A percentile compares a stretch with the other conserved stretches of the same genome.
phyloP scores from a whole-genome alignment of 208 protist genomes.

The Acanthamoeba lenticulata region DNA sequence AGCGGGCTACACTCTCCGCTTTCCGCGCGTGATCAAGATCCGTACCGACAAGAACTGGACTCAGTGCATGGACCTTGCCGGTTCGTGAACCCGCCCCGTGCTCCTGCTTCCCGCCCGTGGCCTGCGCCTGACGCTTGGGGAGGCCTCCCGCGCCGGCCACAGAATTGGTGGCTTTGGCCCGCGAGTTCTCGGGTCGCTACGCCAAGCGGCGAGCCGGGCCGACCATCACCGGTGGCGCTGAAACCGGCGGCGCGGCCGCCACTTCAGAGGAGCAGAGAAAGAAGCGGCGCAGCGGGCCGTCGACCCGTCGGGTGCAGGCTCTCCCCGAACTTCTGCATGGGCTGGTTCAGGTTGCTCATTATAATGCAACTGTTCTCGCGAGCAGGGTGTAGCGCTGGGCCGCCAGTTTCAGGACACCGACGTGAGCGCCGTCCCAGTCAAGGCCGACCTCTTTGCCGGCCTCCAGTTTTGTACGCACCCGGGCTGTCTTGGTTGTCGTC shows the following conservation, averaged over 20 bases:
- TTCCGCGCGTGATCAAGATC: conserved; percentile 79
- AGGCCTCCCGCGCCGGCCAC: too few relatives aligned
- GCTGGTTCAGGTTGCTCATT: too few relatives aligned
- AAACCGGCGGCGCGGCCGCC: neutral
- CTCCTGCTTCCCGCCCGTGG: too few relatives aligned
- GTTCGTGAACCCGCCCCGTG: too few relatives aligned
- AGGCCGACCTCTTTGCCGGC: conserved; percentile 63
- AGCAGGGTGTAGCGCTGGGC: conserved; percentile 5
- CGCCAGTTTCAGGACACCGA: conserved; percentile 75
- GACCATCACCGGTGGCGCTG: neutral
- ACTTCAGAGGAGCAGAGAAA: conserved; percentile 47
- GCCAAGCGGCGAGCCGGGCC: conserved; percentile 62
- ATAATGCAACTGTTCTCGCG: neutral
- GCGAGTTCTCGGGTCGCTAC: conserved; percentile 74
- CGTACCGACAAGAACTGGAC: conserved; percentile 76
- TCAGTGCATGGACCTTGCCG: conserved; percentile 70
- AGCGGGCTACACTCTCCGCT: conserved; percentile 74
- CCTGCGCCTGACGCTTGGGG: too few relatives aligned
- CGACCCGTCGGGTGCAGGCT: neutral
- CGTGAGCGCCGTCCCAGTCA: conserved; percentile 42
- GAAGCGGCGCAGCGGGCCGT: conserved; percentile 1
- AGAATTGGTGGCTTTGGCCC: neutral
- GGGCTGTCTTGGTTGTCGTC: too few relatives aligned
- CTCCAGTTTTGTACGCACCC: conserved; percentile 75
- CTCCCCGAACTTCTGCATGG: neutral